Evolutionary conservation across 2,329 filamentous ascomycete species (phyloP).

Genomic region (Talaromyces marneffei): DNA sequence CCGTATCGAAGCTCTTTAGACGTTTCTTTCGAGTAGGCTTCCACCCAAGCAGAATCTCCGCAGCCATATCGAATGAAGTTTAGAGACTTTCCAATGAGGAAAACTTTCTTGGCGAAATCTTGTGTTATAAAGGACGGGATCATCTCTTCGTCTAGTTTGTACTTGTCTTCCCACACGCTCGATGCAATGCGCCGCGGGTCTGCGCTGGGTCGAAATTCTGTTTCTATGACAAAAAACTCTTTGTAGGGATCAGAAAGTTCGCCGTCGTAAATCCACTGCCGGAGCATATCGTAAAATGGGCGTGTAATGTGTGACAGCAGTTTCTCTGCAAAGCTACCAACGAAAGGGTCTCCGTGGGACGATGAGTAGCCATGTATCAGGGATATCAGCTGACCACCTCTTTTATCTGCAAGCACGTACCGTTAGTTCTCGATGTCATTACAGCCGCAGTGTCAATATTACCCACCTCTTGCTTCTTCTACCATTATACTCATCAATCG

Average conservation of each 20-base stretch:
- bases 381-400: constrained; percentile 86
- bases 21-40: constrained; percentile 85
- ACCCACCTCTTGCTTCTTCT: constrained; percentile 68
- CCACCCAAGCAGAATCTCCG: constrained; percentile 89
- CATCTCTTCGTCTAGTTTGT: constrained; percentile 77
- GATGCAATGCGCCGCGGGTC: constrained; percentile 55
- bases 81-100: constrained; percentile 92
- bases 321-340: constrained; percentile 85
- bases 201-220: constrained; percentile 51
- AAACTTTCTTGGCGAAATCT: constrained; percentile 93
- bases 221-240: constrained; percentile 92
- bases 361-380: constrained; percentile 90
- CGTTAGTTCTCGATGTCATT: constrained; percentile 8
- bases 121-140: constrained; percentile 88
- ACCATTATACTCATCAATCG: constrained; percentile 91
- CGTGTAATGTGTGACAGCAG: constrained; percentile 79
- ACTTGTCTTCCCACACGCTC: constrained; percentile 98
- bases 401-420: constrained; percentile 46
- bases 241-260: constrained; percentile 93
- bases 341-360: constrained; percentile 91
- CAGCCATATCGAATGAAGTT: constrained; percentile 98
- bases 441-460: background rate
- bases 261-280: constrained; percentile 96
- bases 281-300: constrained; percentile 93
- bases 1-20: constrained; percentile 90